These are phyloP conservation scores for Dovyalis caffra DNA, from an alignment of 345 rosid species.

Conservation along the genomic window DNA sequence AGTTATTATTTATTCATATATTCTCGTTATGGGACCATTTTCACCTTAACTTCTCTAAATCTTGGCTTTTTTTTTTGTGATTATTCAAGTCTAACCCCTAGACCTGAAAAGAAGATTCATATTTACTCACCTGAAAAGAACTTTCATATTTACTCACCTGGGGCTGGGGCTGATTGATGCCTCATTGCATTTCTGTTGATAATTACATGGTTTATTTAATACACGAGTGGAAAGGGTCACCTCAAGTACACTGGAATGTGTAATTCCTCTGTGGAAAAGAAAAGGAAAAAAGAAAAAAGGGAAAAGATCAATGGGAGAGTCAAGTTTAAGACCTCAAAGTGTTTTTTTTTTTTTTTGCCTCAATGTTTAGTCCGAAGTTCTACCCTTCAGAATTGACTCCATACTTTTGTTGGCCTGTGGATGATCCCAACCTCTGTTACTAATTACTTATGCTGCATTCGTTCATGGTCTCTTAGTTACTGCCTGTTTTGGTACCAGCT, in stretches of 20 bases:
- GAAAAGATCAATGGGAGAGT: too few species aligned
- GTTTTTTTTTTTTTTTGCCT: too few species aligned
- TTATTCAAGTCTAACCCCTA: conserved; percentile 60
- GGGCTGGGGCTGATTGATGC: conserved; percentile 88
- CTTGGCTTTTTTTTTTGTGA: conserved; percentile 35
- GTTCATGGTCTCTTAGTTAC: background rate
- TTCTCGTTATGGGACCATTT: background rate
- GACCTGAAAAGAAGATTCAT: too few species aligned
- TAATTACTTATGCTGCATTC: background rate
- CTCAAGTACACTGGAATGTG: too few species aligned
- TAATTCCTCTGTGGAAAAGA: too few species aligned
- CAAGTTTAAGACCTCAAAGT: too few species aligned
- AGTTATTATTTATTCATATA: background rate
- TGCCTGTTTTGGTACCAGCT: background rate
- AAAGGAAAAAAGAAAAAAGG: too few species aligned
- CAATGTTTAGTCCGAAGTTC: too few species aligned
- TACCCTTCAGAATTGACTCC: too few species aligned
- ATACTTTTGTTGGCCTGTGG: too few species aligned
- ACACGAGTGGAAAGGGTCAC: too few species aligned
- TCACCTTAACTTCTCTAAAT: conserved; percentile 9
- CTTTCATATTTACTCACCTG: conserved; percentile 53
- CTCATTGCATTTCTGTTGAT: conserved; percentile 68
- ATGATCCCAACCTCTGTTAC: too few species aligned
- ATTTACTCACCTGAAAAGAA: conserved; percentile 75
- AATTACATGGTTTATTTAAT: background rate